Evolutionary conservation across 176 grass and related monocot species (phyloP).

Genomic region (Paspalum vaginatum): DNA sequence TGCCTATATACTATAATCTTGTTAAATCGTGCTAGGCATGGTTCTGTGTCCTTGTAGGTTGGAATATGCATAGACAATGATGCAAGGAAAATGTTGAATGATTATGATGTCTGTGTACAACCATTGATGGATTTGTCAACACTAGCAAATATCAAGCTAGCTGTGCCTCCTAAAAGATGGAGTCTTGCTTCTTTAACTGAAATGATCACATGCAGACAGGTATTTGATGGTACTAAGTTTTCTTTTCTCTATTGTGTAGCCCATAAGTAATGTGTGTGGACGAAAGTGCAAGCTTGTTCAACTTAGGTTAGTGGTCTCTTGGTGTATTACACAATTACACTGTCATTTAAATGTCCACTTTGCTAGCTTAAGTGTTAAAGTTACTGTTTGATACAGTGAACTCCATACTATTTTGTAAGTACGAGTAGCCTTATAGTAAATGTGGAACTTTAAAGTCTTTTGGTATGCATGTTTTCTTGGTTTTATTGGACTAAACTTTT

Average conservation of each 20-base stretch:
- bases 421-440: not conserved
- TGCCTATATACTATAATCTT: not conserved
- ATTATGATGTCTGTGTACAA: slow-evolving; percentile 71
- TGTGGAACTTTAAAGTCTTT: not conserved
- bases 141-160: slow-evolving; percentile 77
- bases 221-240: slow-evolving; percentile 18
- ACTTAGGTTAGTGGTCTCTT: slow-evolving; percentile 11
- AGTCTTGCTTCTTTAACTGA: slow-evolving; percentile 86
- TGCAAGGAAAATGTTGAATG: slow-evolving; percentile 76
- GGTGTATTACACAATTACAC: not conserved
- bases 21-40: not conserved
- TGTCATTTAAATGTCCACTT: not conserved
- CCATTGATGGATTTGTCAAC: slow-evolving; percentile 79
- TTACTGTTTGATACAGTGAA: not conserved
- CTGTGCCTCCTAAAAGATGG: slow-evolving; percentile 65
- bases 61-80: slow-evolving; percentile 84
- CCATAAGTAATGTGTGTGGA: not conserved
- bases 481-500: not conserved
- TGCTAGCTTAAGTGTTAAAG: not conserved
- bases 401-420: not conserved
- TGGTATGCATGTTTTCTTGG: slow-evolving; percentile 18
- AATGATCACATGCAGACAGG: slow-evolving; percentile 81
- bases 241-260: not conserved
- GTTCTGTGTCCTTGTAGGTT: slow-evolving; percentile 59
- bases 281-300: slow-evolving; percentile 5